These are phyloP conservation scores for Rhynchospora pubera DNA, from an alignment of 176 grass and related monocot genomes.

Conservation along the genomic window DNA sequence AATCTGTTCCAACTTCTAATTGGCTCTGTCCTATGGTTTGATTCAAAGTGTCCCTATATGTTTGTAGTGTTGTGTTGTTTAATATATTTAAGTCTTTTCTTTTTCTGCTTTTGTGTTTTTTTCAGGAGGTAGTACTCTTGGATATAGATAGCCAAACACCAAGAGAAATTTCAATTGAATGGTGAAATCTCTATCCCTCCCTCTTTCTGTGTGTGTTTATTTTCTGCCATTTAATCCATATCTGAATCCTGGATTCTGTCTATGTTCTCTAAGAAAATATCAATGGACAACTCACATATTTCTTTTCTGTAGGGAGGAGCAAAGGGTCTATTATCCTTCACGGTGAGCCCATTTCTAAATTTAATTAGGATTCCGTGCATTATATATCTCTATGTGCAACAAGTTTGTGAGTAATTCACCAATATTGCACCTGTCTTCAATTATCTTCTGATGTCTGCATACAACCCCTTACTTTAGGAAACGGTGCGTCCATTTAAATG, in stretches of 20 bases:
- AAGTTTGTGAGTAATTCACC: background rate
- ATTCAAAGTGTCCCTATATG: background rate
- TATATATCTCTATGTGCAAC: background rate
- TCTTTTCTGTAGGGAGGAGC: slow-evolving; percentile 44
- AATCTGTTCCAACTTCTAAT: background rate
- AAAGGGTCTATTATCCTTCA: slow-evolving; percentile 75
- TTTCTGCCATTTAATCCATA: slow-evolving; percentile 1
- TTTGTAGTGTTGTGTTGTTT: background rate
- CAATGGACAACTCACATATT: slow-evolving; percentile 21
- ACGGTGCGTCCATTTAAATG: background rate
- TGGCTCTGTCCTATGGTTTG: background rate
- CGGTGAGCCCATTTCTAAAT: slow-evolving; percentile 37
- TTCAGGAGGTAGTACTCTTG: slow-evolving; percentile 70
- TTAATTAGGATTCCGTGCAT: background rate
- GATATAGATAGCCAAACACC: slow-evolving; percentile 51
- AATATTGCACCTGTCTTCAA: background rate
- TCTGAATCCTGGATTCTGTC: background rate
- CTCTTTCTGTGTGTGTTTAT: background rate
- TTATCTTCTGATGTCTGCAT: background rate
- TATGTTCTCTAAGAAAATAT: slow-evolving; percentile 19
- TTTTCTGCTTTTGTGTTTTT: background rate
- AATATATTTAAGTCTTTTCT: background rate
- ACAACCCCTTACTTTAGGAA: background rate
- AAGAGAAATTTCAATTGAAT: slow-evolving; percentile 34
- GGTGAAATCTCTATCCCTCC: slow-evolving; percentile 29